phyloP scores from a whole-genome alignment of 1,284 basidiomycete genomes.

The Boletus sp. region DNA sequence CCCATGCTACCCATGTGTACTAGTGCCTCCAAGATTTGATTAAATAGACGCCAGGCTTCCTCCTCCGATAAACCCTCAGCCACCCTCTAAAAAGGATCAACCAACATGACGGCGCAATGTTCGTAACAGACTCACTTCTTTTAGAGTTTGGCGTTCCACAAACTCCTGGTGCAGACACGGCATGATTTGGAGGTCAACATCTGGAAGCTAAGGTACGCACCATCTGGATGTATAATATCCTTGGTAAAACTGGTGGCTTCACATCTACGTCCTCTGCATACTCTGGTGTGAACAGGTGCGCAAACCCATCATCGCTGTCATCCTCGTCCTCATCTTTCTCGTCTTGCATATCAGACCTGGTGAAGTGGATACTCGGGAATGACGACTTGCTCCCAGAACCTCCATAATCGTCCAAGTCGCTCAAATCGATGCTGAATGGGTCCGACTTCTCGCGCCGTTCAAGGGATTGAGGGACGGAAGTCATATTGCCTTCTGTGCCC shows the following conservation, averaged over 20 bases:
- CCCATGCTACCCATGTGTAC: constrained; percentile 86
- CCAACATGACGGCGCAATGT: neutral
- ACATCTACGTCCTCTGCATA: constrained; percentile 25
- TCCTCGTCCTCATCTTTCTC: constrained; percentile 41
- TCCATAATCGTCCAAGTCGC: constrained; percentile 53
- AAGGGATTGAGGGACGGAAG: constrained; percentile 45
- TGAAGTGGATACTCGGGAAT: constrained; percentile 80
- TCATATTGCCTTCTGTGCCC: constrained; percentile 45
- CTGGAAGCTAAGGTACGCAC: constrained; percentile 35
- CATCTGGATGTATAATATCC: constrained; percentile 89
- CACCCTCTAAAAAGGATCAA: constrained; percentile 52
- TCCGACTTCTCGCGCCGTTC: constrained; percentile 39
- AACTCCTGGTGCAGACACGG: constrained; percentile 56
- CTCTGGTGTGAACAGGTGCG: constrained; percentile 35
- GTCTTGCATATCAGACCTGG: constrained; percentile 37
- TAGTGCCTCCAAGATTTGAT: constrained; percentile 90
- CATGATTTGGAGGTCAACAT: neutral
- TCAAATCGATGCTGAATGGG: constrained; percentile 55
- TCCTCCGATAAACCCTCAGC: constrained; percentile 78
- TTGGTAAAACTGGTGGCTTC: constrained; percentile 42
- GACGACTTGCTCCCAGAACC: constrained; percentile 51
- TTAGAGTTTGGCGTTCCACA: constrained; percentile 81
- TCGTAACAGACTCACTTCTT: constrained; percentile 49
- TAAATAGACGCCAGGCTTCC: constrained; percentile 86
- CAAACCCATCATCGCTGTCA: constrained; percentile 38